A percentile compares a stretch with the other conserved stretches of the same genome.
Conservation (phyloP, 768 basidiomycete genomes). For the Lentinula boryana region DNA sequence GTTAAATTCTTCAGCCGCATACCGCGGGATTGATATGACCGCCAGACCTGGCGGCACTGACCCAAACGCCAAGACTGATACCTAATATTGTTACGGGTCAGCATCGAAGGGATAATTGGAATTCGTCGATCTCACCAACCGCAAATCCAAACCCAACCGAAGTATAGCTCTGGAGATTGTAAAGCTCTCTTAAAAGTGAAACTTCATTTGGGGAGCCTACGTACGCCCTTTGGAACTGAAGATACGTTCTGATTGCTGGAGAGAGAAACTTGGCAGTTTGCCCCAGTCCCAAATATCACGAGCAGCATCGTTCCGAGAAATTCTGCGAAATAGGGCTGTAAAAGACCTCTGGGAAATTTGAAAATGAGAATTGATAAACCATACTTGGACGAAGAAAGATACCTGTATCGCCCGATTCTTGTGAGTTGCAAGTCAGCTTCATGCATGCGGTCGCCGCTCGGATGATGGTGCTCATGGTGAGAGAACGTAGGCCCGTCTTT, state of each 20-base stretch:
- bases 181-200: background rate
- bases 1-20: background rate
- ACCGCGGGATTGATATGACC: conserved; percentile 40
- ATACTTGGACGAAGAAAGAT: background rate
- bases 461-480: background rate
- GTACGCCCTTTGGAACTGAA: conserved; percentile 39
- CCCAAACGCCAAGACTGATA: conserved; percentile 42
- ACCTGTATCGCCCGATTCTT: background rate
- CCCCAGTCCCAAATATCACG: conserved; percentile 45
- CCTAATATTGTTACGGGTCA: conserved; percentile 17
- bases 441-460: background rate
- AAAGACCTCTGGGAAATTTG: conserved; percentile 17
- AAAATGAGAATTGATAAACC: background rate
- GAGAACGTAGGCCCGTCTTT: background rate
- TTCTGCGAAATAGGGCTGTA: conserved; percentile 40
- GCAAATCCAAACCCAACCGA: conserved; percentile 41
- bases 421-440: background rate
- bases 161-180: conserved; percentile 27
- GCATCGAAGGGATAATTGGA: background rate
- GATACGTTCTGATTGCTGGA: conserved; percentile 33
- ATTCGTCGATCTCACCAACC: conserved; percentile 21
- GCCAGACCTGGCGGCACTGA: conserved; percentile 41
- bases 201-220: conserved; percentile 11
- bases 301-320: conserved; percentile 50
- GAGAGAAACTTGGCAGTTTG: conserved; percentile 43